A percentile compares a stretch with the other conserved stretches of the same genome.
Evolutionary conservation across 2,329 filamentous ascomycete species (phyloP).

Genomic region (Cercospora sp.): DNA sequence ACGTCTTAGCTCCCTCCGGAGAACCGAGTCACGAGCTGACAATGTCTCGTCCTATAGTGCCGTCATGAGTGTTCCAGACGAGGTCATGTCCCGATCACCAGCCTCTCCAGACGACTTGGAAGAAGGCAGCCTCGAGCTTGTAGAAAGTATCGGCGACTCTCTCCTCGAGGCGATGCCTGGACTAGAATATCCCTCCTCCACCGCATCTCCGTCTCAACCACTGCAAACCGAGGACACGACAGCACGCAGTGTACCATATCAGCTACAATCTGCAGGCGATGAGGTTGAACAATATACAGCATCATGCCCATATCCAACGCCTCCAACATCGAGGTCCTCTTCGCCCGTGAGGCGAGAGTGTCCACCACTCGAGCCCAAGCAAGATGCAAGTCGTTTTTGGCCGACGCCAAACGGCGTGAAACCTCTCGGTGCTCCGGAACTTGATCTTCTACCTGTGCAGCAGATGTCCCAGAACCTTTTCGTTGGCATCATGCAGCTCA

Average conservation of each 20-base stretch:
- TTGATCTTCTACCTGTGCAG: not conserved
- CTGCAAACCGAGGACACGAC: not conserved
- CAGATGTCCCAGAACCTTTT: not conserved
- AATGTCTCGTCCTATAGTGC: not conserved
- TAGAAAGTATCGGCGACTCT: not conserved
- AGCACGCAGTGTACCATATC: not conserved
- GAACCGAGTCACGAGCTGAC: not conserved
- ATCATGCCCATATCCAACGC: not conserved
- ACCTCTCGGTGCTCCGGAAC: not conserved
- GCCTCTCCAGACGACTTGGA: not conserved
- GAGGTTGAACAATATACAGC: not conserved
- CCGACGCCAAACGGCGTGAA: not conserved
- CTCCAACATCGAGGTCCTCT: not conserved
- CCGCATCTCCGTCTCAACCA: not conserved
- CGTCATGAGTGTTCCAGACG: not conserved
- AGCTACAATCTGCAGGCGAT: not conserved
- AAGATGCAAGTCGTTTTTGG: not conserved
- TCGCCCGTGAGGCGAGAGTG: not conserved
- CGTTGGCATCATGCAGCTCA: slow-evolving; percentile 10
- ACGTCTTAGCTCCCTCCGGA: not conserved
- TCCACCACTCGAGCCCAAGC: not conserved
- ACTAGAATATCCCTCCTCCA: not conserved
- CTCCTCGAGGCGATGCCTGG: not conserved
- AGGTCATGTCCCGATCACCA: not conserved
- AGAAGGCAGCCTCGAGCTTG: not conserved